phyloP scores from a whole-genome alignment of 2,329 filamentous ascomycete genomes.

The Phaeosphaeria sp. region DNA sequence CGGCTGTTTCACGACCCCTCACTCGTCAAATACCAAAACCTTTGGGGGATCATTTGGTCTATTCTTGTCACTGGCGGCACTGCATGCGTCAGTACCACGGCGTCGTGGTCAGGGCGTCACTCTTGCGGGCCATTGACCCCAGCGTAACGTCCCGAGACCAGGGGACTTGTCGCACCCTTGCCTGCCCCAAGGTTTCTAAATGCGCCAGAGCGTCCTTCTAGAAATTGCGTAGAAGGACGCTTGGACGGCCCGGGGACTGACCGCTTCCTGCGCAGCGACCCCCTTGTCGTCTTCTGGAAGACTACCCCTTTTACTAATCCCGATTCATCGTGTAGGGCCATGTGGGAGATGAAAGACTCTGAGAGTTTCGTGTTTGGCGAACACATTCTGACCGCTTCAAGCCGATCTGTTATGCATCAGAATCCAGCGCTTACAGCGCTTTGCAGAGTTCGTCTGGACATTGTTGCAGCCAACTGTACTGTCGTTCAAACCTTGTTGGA shows the following conservation, averaged over 20 bases:
- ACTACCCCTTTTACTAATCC: slow-evolving; percentile 42
- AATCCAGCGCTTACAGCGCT: not conserved
- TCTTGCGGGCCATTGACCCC: slow-evolving; percentile 17
- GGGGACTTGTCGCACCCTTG: slow-evolving; percentile 36
- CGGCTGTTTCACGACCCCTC: slow-evolving; percentile 42
- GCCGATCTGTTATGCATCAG: not conserved
- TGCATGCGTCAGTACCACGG: slow-evolving; percentile 35
- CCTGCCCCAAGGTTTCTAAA: slow-evolving; percentile 27
- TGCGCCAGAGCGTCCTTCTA: slow-evolving; percentile 41
- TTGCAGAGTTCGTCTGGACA: not conserved
- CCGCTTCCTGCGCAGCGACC: slow-evolving; percentile 29
- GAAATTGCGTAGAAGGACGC: slow-evolving; percentile 46
- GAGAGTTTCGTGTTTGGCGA: slow-evolving; percentile 20
- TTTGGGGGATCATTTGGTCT: slow-evolving; percentile 28
- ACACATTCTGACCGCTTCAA: slow-evolving; percentile 13
- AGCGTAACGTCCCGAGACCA: slow-evolving; percentile 35
- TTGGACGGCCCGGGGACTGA: slow-evolving; percentile 26
- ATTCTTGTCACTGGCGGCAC: slow-evolving; percentile 41
- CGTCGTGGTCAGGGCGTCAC: slow-evolving; percentile 26
- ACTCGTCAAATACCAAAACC: slow-evolving; percentile 22
- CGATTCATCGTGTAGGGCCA: slow-evolving; percentile 11
- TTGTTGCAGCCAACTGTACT: not conserved
- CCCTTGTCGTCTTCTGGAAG: slow-evolving; percentile 47
- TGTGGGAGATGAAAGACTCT: slow-evolving; percentile 25
- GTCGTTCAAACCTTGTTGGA: not conserved